Conservation (phyloP, 306 rosid species). For the Morella rubra region DNA sequence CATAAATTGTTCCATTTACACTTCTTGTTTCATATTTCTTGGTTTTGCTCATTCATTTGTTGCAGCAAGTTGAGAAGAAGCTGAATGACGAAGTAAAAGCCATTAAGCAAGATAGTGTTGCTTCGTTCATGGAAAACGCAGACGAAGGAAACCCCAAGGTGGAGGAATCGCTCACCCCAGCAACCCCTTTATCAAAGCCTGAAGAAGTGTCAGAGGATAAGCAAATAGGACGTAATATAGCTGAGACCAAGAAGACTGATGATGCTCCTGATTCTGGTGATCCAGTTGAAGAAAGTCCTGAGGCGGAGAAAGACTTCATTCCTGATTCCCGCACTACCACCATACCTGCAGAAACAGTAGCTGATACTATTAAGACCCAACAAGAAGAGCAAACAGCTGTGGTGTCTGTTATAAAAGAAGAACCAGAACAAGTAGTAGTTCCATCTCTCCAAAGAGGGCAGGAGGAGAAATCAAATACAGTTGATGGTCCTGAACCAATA, state of each 20-base stretch:
- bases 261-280: conserved; percentile 29
- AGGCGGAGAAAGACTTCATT: conserved; percentile 33
- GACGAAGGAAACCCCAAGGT: conserved; percentile 37
- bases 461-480: conserved; percentile 36
- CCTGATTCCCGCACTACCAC: conserved; percentile 22
- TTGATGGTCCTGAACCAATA: conserved; percentile 27
- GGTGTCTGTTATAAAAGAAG: conserved; percentile 21
- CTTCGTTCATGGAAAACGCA: conserved; percentile 37
- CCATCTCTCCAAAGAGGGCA: conserved; percentile 24
- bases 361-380: conserved; percentile 17
- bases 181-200: conserved; percentile 23
- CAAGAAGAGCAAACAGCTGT: conserved; percentile 5
- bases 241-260: conserved; percentile 24
- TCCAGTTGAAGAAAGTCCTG: conserved; percentile 13
- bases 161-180: conserved; percentile 19
- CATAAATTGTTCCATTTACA: background rate
- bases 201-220: conserved; percentile 22
- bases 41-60: conserved; percentile 8
- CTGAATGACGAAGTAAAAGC: conserved; percentile 42
- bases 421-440: conserved; percentile 9
- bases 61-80: conserved; percentile 48
- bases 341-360: conserved; percentile 23
- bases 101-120: conserved; percentile 27
- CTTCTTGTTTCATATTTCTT: background rate
- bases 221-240: conserved; percentile 9